phyloP scores from a whole-genome alignment of 805 yeast genomes.

The Starmerella kuoi region DNA sequence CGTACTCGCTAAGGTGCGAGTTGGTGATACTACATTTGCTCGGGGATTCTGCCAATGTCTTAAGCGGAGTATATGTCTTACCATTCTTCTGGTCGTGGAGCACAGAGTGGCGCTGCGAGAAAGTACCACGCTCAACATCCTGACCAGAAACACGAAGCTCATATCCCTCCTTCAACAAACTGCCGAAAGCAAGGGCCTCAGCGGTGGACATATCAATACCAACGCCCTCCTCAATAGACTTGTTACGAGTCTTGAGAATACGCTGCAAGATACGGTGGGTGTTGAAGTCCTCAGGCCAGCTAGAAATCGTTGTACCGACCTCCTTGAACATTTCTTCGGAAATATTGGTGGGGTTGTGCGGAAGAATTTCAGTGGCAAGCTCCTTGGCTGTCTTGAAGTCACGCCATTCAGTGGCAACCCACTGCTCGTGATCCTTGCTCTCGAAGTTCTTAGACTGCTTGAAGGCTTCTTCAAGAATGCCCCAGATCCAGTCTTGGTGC shows the following conservation, averaged over 20 bases:
- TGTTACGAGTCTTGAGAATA: conserved; percentile 76
- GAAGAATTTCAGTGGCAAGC: conserved; percentile 86
- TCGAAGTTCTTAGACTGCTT: conserved; percentile 81
- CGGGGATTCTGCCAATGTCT: conserved; percentile 65
- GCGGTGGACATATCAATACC: conserved; percentile 99
- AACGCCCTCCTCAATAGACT: conserved; percentile 76
- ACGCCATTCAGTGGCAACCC: conserved; percentile 99
- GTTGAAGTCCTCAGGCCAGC: conserved; percentile 77
- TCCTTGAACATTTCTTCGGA: conserved; percentile 56
- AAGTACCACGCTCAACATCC: conserved; percentile 99
- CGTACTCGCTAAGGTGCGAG: conserved; percentile 95
- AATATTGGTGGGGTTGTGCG: conserved; percentile 92
- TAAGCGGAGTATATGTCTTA: conserved; percentile 70
- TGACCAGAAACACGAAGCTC: conserved; percentile 97
- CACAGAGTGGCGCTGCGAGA: conserved; percentile 98
- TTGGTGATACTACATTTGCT: conserved; percentile 80
- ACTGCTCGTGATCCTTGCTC: conserved; percentile 70
- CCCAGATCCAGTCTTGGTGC: conserved; percentile 98
- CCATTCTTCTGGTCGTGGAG: conserved; percentile 91
- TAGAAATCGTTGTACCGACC: conserved; percentile 65
- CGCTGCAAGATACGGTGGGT: conserved; percentile 94
- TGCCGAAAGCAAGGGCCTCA: conserved; percentile 96
- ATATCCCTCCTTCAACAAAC: conserved; percentile 82
- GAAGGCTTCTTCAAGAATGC: conserved; percentile 79
- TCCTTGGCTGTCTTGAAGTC: conserved; percentile 96